Evolutionary conservation across 768 basidiomycete genomes (phyloP).

Genomic region (Lactarius deliciosus): DNA sequence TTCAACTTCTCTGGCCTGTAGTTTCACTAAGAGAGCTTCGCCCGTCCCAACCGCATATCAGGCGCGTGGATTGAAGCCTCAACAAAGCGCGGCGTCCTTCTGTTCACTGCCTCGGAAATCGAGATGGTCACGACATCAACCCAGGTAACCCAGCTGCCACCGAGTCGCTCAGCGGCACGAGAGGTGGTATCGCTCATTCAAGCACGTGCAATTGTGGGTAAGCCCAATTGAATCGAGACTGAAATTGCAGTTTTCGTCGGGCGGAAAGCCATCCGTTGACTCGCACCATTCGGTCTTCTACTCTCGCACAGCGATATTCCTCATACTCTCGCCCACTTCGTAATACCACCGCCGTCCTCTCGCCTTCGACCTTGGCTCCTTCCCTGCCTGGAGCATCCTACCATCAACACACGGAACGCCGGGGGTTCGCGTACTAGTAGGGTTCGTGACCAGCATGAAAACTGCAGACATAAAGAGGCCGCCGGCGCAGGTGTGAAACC

Average conservation of each 20-base stretch:
- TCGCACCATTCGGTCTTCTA: too few species aligned
- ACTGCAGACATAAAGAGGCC: slow-evolving; percentile 95
- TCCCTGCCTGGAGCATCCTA: too few species aligned
- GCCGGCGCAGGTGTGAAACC: slow-evolving; percentile 74
- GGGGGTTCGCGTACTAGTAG: slow-evolving; percentile 40
- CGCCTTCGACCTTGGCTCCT: too few species aligned
- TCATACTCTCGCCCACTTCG: too few species aligned
- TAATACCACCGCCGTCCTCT: too few species aligned
- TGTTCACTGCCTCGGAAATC: slow-evolving; percentile 95
- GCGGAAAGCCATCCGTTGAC: too few species aligned
- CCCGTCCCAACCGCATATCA: slow-evolving; percentile 35
- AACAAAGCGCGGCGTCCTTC: slow-evolving; percentile 93
- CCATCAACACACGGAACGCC: too few species aligned
- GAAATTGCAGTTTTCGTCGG: too few species aligned
- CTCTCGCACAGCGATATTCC: too few species aligned
- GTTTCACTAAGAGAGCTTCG: not conserved
- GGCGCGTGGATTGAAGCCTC: slow-evolving; percentile 99
- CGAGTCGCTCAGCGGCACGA: slow-evolving; percentile 95
- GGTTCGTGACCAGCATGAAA: slow-evolving; percentile 99
- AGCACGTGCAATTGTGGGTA: slow-evolving; percentile 99
- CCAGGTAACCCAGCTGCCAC: slow-evolving; percentile 57
- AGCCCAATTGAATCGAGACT: slow-evolving; percentile 35
- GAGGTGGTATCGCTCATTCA: slow-evolving; percentile 86
- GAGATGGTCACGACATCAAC: slow-evolving; percentile 70
- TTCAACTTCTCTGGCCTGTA: too few species aligned